A percentile compares a stretch with the other conserved stretches of the same genome.
phyloP scores from a whole-genome alignment of 1,139 yeast genomes.

The Eremothecium cymbalariae region DNA sequence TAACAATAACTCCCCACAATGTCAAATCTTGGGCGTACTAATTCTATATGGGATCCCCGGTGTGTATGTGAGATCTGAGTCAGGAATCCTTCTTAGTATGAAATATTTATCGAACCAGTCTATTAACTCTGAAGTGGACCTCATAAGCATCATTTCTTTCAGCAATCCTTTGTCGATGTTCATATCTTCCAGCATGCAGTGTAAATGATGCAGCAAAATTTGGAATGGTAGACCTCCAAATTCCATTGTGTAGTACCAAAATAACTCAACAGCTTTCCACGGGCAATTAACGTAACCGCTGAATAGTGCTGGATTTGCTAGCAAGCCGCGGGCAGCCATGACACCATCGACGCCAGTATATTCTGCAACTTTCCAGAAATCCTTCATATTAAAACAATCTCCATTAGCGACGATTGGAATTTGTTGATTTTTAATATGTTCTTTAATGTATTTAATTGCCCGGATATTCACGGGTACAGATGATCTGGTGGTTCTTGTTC shows the following conservation, averaged over 20 bases:
- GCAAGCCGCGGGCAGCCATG: constrained; percentile 89
- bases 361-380: constrained; percentile 52
- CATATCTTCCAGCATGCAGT: constrained; percentile 70
- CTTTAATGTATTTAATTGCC: constrained; percentile 63
- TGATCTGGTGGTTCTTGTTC: constrained; percentile 78
- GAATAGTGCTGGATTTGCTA: constrained; percentile 81
- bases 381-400: constrained; percentile 68
- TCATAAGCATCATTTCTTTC: constrained; percentile 57
- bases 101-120: constrained; percentile 78
- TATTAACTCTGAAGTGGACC: constrained; percentile 52
- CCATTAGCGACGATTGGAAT: constrained; percentile 95
- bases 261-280: constrained; percentile 81
- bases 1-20: background rate
- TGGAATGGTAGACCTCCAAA: constrained; percentile 75
- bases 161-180: constrained; percentile 44
- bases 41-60: constrained; percentile 46
- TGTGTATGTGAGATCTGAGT: constrained; percentile 57
- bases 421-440: constrained; percentile 36
- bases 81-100: constrained; percentile 55
- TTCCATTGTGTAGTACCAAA: constrained; percentile 68
- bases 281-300: constrained; percentile 68
- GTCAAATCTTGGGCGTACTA: constrained; percentile 3
- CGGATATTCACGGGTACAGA: constrained; percentile 75
- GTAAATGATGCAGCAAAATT: constrained; percentile 76
- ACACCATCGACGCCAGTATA: constrained; percentile 81